Evolutionary conservation across 257 asterid species (phyloP).

Genomic region (Orobanche coerulescens): DNA sequence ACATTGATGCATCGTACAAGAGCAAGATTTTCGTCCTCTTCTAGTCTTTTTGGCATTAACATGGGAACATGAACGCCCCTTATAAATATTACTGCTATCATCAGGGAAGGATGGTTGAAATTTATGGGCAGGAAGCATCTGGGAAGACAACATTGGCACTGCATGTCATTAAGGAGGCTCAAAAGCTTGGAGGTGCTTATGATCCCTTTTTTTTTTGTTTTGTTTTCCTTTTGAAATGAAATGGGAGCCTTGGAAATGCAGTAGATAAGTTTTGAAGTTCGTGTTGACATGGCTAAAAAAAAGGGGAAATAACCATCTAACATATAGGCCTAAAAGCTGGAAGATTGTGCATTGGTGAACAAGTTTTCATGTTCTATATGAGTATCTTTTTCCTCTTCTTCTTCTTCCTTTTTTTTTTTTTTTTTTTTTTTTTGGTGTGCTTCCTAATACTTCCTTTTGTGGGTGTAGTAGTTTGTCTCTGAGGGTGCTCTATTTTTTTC

Average conservation of each 20-base stretch:
- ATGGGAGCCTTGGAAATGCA: not conserved
- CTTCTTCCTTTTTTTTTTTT: no score
- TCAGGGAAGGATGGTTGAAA: conserved; percentile 91
- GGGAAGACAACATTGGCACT: conserved; percentile 97
- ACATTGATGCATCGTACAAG: not conserved
- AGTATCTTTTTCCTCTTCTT: not conserved
- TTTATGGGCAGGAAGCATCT: conserved; percentile 93
- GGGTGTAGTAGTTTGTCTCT: not conserved
- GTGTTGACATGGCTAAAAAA: not conserved
- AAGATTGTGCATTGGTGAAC: not conserved
- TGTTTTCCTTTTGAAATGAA: not conserved
- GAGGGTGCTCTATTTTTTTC: not conserved
- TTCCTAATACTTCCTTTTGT: no score
- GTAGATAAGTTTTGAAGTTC: not conserved
- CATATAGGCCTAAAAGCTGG: not conserved
- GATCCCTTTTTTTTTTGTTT: not conserved
- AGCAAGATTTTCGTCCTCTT: not conserved
- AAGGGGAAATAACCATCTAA: no score
- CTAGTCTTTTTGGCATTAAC: not conserved
- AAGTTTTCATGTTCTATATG: not conserved
- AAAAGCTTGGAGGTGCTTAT: conserved; percentile 81
- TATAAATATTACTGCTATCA: conserved; percentile 22
- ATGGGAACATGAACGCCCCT: conserved; percentile 1
- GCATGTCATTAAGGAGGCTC: conserved; percentile 91
- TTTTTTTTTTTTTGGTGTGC: no score